Percentiles rank a stretch among this genome's conserved stretches.
These are phyloP conservation scores for Cystobasidium sp. DNA, from an alignment of 1,284 basidiomycete species.

Conservation along the genomic window DNA sequence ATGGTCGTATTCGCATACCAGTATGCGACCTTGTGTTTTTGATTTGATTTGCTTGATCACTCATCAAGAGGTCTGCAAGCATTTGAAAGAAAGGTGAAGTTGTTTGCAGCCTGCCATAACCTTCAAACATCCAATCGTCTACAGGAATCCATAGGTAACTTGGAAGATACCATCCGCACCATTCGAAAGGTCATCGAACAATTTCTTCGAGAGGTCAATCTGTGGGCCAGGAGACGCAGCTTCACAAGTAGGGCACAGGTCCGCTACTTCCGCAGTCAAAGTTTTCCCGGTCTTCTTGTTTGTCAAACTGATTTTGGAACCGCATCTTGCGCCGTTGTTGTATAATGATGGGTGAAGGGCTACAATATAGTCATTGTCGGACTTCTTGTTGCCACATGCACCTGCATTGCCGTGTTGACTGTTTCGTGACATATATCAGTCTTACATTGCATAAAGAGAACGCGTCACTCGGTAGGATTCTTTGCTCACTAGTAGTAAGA, in stretches of 20 bases:
- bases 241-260: slow-evolving; percentile 66
- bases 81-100: too few relatives aligned
- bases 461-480: neutral
- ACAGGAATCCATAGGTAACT: slow-evolving; percentile 15
- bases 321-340: slow-evolving; percentile 66
- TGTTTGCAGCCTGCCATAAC: neutral
- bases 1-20: too few relatives aligned
- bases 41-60: too few relatives aligned
- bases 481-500: neutral
- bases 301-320: slow-evolving; percentile 67
- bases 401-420: slow-evolving; percentile 19
- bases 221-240: neutral
- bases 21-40: too few relatives aligned
- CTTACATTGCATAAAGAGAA: neutral
- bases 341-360: slow-evolving; percentile 61
- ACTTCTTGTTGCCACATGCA: slow-evolving; percentile 11
- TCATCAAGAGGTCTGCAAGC: too few relatives aligned
- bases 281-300: slow-evolving; percentile 65
- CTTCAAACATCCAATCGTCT: neutral
- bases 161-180: slow-evolving; percentile 25
- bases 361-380: slow-evolving; percentile 61
- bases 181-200: slow-evolving; percentile 12
- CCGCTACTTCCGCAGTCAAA: slow-evolving; percentile 61
- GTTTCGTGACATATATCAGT: neutral
- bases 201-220: slow-evolving; percentile 9